phyloP scores from a whole-genome alignment of 1,139 yeast genomes.

The Geotrichum fermentans region DNA sequence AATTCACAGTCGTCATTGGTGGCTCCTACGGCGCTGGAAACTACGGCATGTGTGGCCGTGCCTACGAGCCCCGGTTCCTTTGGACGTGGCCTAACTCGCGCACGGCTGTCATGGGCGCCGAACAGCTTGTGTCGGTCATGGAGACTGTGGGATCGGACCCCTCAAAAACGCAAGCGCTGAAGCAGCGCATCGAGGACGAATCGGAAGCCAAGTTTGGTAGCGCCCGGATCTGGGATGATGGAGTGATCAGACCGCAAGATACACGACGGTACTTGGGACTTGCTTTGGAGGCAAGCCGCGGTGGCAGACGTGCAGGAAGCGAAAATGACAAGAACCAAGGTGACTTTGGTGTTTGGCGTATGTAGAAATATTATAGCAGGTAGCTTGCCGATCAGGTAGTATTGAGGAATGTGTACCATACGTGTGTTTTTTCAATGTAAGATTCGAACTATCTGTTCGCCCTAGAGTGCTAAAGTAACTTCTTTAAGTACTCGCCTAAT shows the following conservation, averaged over 20 bases:
- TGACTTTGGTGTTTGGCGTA: conserved; percentile 37
- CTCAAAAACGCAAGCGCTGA: conserved; percentile 28
- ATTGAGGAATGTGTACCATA: too few species aligned
- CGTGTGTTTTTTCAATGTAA: too few species aligned
- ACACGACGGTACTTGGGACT: conserved; percentile 36
- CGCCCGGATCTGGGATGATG: conserved; percentile 39
- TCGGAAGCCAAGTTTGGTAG: conserved; percentile 34
- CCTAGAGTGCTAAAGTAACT: too few species aligned
- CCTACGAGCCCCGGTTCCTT: conserved; percentile 37
- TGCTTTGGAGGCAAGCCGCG: conserved; percentile 33
- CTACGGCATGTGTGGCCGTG: conserved; percentile 40
- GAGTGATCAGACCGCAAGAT: conserved; percentile 36
- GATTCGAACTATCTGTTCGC: too few species aligned
- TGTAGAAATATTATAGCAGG: conserved; percentile 26
- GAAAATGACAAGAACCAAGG: conserved; percentile 17
- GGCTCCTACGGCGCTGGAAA: conserved; percentile 39
- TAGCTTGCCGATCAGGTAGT: too few species aligned
- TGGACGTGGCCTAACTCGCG: conserved; percentile 39
- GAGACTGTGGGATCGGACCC: conserved; percentile 33
- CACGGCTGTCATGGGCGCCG: conserved; percentile 39
- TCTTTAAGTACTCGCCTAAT: too few species aligned
- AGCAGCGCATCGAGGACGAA: conserved; percentile 34
- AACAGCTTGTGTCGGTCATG: conserved; percentile 38
- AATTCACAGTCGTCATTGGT: conserved; percentile 37
- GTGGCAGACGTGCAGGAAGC: conserved; percentile 21